Conservation (phyloP, 805 yeast genomes). For the Suhomyces sp. region DNA sequence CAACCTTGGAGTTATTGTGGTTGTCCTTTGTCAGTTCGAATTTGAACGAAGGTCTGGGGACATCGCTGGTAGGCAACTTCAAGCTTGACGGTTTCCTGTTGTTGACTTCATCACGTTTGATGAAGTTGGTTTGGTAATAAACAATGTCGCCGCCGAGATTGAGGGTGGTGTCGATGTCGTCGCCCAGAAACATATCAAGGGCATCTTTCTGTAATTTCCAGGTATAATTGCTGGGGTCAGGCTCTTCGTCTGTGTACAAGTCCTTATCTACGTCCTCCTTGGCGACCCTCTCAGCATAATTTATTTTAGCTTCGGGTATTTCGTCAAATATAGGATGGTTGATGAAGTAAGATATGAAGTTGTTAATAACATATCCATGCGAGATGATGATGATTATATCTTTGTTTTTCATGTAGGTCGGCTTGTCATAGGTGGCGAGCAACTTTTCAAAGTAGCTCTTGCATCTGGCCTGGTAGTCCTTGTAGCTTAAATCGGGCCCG, state of each 20-base stretch:
- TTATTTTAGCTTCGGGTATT: slow-evolving; percentile 38
- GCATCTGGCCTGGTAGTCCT: slow-evolving; percentile 38
- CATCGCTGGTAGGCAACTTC: slow-evolving; percentile 10
- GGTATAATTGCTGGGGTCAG: slow-evolving; percentile 10
- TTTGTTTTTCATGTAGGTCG: slow-evolving; percentile 25
- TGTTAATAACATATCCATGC: slow-evolving; percentile 42
- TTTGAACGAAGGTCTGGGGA: slow-evolving; percentile 37
- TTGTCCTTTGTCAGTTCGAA: slow-evolving; percentile 17
- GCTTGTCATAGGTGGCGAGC: slow-evolving; percentile 42
- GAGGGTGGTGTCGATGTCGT: slow-evolving; percentile 25
- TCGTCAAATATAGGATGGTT: slow-evolving; percentile 45
- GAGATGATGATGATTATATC: slow-evolving; percentile 38
- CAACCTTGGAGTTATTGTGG: slow-evolving; percentile 6
- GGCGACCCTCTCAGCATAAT: slow-evolving; percentile 26
- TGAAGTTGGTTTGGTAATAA: slow-evolving; percentile 43
- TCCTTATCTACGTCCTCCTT: slow-evolving; percentile 5
- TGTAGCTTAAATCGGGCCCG: slow-evolving; percentile 38
- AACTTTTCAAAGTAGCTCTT: slow-evolving; percentile 39
- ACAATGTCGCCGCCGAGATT: slow-evolving; percentile 42
- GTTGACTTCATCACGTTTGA: slow-evolving; percentile 31
- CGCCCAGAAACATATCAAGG: slow-evolving; percentile 25
- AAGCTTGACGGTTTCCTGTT: slow-evolving; percentile 1
- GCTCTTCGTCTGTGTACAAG: slow-evolving; percentile 8
- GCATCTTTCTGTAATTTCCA: slow-evolving; percentile 38
- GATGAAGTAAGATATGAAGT: slow-evolving; percentile 37